These are phyloP conservation scores for Lanmaoa rubissima DNA, from an alignment of 768 basidiomycete genomes.

Conservation along the genomic window DNA sequence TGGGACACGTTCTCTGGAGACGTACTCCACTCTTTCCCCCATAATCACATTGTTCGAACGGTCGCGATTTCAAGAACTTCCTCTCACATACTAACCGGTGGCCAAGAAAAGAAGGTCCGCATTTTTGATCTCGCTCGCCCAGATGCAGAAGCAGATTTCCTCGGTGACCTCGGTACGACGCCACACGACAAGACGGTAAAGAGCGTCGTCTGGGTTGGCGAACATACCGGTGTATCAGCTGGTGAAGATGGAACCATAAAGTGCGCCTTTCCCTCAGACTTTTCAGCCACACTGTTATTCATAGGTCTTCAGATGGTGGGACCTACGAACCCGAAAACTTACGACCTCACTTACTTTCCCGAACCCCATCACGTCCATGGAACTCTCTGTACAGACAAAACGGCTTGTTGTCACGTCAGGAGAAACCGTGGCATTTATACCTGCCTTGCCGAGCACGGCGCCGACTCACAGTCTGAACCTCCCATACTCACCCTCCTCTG, in stretches of 20 bases:
- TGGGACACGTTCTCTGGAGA: constrained; percentile 94
- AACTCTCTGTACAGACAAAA: constrained; percentile 77
- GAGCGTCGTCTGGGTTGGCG: constrained; percentile 92
- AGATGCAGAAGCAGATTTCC: constrained; percentile 83
- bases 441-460: constrained; percentile 59
- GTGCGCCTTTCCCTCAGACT: constrained; percentile 40
- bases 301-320: constrained; percentile 82
- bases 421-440: constrained; percentile 89
- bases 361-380: constrained; percentile 90
- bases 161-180: constrained; percentile 55
- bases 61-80: constrained; percentile 79
- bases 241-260: constrained; percentile 92
- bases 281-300: constrained; percentile 1
- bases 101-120: constrained; percentile 96
- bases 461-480: constrained; percentile 76
- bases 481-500: constrained; percentile 87
- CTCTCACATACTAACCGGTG: constrained; percentile 80
- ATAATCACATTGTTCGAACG: constrained; percentile 97
- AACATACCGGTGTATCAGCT: constrained; percentile 82
- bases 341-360: constrained; percentile 71
- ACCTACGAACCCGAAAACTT: constrained; percentile 73
- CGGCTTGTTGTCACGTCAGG: constrained; percentile 90
- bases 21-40: constrained; percentile 92
- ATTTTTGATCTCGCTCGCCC: constrained; percentile 88
- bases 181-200: constrained; percentile 90